Evolutionary conservation across 139 green algal species (phyloP), one percentile per base, ranked within the genome.

Genomic region (Chlamydomonas applanata): DNA sequence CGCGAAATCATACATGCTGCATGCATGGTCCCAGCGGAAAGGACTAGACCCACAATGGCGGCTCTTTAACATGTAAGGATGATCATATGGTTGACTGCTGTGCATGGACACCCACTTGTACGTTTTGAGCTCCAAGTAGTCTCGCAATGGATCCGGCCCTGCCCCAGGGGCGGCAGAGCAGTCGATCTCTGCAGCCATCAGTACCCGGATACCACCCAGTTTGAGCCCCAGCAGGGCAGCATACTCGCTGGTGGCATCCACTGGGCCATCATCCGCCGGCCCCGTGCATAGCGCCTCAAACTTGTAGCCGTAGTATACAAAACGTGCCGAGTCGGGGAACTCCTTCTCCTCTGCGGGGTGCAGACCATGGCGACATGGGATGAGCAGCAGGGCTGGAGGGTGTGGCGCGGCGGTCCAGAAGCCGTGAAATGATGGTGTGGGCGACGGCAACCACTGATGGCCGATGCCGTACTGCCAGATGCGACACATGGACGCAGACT

Each of bases 171-270:
- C 22, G 36, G 25, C 14, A 35, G 34, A 13, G 40, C 77, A 82
- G 78, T 90, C 86, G 9, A 85, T 71, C 71, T 90, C 86, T 3
- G 83, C 83, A 25, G 80, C 86, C 86, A 90, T 86, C 7, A 88
- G 35, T 2, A 90, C 32, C 3, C 44, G 59, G 57, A 82, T 78
- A 14, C 53, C 32, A 4, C 77, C 81, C 49, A 89, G 59, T 22
- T n/a, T 30, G 30, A 76, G 59, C 34, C 52, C 60, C 57, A 80
- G 56, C 46, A 87, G 11, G 4, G 73, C 63, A 3, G 45, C 68
- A 80, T 84, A 87, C 64, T 89, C 84, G 24, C 78, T 81, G 22
- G 77, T 87, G 35, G 72, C 66, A 35, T 89, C 84, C 35, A 89
- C 83, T 7, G 44, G 54, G 29, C 49, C 33, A 17, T 2, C 27